Evolutionary conservation across 2,329 filamentous ascomycete genomes (phyloP), one percentile per base, ranked within the genome.

Genomic region (Colletotrichum eleusines): DNA sequence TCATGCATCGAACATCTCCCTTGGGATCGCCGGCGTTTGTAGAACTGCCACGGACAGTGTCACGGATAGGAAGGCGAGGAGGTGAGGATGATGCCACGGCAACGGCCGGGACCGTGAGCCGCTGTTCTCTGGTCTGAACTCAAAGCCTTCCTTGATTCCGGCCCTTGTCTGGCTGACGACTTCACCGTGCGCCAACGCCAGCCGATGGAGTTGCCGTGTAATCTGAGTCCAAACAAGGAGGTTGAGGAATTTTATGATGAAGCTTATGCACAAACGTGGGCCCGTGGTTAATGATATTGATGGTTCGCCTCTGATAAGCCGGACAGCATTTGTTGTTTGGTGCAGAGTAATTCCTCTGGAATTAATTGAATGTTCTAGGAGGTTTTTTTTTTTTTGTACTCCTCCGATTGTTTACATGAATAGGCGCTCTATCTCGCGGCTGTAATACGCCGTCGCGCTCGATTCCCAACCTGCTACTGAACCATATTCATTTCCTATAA

Each of bases 1-100:
- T 50, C 26, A 31, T 38, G 46, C 63, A 67, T 70, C 67, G 67
- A 70, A 33, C 46, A 28, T 57, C 35, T 66, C 63, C 67, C 63
- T 23, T 31, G 20, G 44, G 20, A 61, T 66, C 55, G 55, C 23
- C 1, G 2, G 11, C 35, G 18, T 3, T 5, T 1, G 16, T 18
- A 23, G 46, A 16, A 61, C 16, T 18, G 44, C 12, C 14, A 20
- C 50, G 7, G 44, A 14, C 31, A 35, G 33, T 33, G 31, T n/a
- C n/a, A n/a, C n/a, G n/a, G n/a, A n/a, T n/a, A 14, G 38, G 40
- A 16, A 48, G 31, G 31, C 35, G n/a, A n/a, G n/a, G n/a, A 26
- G 31, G 33, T 5, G 4, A 38, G n/a, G 8, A 38, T 26, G 28
- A 18, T 60, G 57, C 44, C n/a, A 50, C 28, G 18, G 59, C 59